Evolutionary conservation across 176 grass and related monocot genomes (phyloP), one percentile per base, ranked within the genome.

Genomic region (Paspalum vaginatum): DNA sequence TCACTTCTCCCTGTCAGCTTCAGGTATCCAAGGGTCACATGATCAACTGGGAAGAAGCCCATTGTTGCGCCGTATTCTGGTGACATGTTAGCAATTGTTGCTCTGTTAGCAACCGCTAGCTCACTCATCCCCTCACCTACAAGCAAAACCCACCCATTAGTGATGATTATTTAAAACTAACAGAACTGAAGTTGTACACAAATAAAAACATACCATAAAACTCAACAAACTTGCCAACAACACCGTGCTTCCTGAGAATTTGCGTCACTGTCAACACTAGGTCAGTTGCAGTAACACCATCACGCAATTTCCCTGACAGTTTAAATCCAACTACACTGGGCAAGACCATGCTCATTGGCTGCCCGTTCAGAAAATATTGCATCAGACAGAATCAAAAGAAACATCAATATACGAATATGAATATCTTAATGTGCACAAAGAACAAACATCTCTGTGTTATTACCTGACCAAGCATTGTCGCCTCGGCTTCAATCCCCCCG

Each of bases 251-350:
- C 18, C 76, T 65, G 6, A 79, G 76, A 40, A 79, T 79, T 24
- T 79, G 76, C 41, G 61, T 79, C 20, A 79, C 76, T 25, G 76
- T 79, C 37, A 66, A 15, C 13, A 79, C 76, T 40, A 79, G 20
- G 21, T 79, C 76, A 4, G 76, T 79, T 15, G 61, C 76, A 22
- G 77, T 79, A 7, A 79, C 77, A 24, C 77, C 77, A 55, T 79
- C 38, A 17, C 50, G 32, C 62, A 79, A 41, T 54, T 41, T 78
- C 20, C 80, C 27, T 61, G 69, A 43, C 62, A 79, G 40, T 82
- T 79, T 61, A 87, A 87, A 47, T 60, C 60, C 22, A 87, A 87
- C 61, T 87, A 76, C 62, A 63, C 65, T 60, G n/a, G 78, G 65
- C 63, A 81, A 32, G 20, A 55, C 78, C 78, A 81, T 81, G 18